Percentiles rank a stretch among this genome's conserved stretches.
These are phyloP conservation scores for Perilla frutescens DNA, from an alignment of 257 asterid genomes.

Conservation along the genomic window DNA sequence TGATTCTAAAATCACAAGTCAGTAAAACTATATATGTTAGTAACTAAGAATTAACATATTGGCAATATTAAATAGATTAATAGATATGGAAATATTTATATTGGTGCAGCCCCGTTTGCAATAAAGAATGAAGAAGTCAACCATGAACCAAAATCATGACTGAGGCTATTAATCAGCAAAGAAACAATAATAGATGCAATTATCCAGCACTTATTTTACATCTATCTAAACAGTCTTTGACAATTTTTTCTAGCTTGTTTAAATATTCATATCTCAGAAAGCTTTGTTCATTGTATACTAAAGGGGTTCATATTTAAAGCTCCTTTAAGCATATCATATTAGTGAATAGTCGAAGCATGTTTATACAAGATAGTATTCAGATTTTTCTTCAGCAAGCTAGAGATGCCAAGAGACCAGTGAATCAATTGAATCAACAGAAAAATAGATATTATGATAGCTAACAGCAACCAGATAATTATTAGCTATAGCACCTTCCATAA, in stretches of 20 bases:
- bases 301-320: too few relatives aligned
- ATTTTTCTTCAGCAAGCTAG: background rate
- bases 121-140: too few relatives aligned
- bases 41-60: background rate
- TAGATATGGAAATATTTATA: background rate
- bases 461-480: background rate
- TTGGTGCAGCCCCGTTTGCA: background rate
- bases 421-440: too few relatives aligned
- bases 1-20: slow-evolving; percentile 45
- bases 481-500: background rate
- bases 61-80: too few relatives aligned
- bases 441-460: background rate
- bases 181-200: background rate
- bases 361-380: background rate
- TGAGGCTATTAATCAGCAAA: background rate
- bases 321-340: too few relatives aligned
- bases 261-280: background rate
- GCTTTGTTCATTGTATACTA: background rate
- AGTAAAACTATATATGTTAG: background rate
- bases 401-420: too few relatives aligned
- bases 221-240: background rate
- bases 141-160: background rate
- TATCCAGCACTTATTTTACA: background rate
- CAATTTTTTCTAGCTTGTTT: background rate
- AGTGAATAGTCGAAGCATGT: background rate